Evolutionary conservation across 495 filamentous ascomycete species (phyloP).

Genomic region (Penicillium dipodomyicola): DNA sequence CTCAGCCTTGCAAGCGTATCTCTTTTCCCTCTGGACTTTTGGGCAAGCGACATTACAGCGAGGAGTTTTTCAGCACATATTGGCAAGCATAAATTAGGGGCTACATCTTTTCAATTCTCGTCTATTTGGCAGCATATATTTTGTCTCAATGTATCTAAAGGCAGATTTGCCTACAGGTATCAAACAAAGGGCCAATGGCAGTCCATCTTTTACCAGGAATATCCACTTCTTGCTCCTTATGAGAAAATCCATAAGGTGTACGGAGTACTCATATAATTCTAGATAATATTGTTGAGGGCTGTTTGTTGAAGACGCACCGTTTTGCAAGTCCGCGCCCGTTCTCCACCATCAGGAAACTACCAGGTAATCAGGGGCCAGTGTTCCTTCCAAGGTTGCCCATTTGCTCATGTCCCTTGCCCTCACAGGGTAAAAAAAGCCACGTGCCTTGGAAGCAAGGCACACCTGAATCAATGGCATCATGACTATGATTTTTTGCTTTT

Average conservation of each 20-base stretch:
- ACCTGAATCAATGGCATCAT: not conserved
- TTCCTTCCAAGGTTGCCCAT: not conserved
- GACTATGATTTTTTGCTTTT: slow-evolving; percentile 1
- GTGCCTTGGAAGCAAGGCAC: not conserved
- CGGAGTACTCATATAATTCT: not conserved
- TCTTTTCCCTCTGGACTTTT: not conserved
- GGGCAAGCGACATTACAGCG: slow-evolving; percentile 5
- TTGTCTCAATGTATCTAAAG: slow-evolving; percentile 6
- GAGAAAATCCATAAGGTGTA: not conserved
- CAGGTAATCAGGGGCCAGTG: not conserved
- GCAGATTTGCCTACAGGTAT: not conserved
- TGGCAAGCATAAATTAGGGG: not conserved
- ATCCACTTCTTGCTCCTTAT: not conserved
- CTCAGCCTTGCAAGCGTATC: not conserved
- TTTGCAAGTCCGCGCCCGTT: not conserved
- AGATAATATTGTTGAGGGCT: not conserved
- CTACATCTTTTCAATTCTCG: not conserved
- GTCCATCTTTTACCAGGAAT: not conserved
- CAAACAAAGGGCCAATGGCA: not conserved
- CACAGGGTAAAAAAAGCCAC: too few species aligned
- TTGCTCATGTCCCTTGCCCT: too few species aligned
- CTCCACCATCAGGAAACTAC: not conserved
- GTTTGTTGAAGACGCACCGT: not conserved
- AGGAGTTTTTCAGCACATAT: slow-evolving; percentile 3
- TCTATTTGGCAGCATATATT: not conserved